Base-by-base conservation (phyloP, 495 filamentous ascomycete species). In the Tetracladium setigerum region DNA sequence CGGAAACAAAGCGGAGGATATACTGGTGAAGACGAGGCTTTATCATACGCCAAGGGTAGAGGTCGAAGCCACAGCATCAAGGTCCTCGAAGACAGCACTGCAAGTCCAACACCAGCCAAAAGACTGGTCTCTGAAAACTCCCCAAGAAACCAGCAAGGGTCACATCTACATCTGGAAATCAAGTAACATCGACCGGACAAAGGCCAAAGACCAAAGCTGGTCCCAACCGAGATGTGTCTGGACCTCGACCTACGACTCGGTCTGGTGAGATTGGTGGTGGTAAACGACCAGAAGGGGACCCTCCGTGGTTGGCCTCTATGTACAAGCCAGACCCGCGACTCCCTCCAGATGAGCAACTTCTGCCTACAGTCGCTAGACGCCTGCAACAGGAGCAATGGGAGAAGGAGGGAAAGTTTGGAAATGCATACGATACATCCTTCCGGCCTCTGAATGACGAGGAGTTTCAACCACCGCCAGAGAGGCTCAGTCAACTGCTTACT, bases 301-400 rank as follows among this genome's bases (percentile, higher is more conserved):
- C 92, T 7, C 94, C 94, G 32, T 97, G 94, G 92, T 78, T 96
- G 64, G 81, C 89, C 14, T 83, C 83, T 0, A 92, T 94, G 70
- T 98, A 95, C 63, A 94, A 92, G 57, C 94, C 92, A 2, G 92
- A 98, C 62, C 92, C 92, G 32, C 82, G 89, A 33, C 75, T 98
- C 12, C 92, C 92, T 33, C 92, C 88, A 11, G 92, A 98, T 47
- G 86, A 97, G 63, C 92, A 98, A 61, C 78, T 98, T 43, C 77
- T 98, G 14, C 92, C 92, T 2, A 98, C 92, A 0, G 87, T 95
- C 49, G 92, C 92, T 34, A 92, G 83, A 57, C 78, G 85, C 51
- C 74, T 97, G 66, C 84, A 89, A 60, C 92, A 96, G 70, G 87
- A 96, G 62, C 87, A 92, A 60, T 95, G 87, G 89, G 89, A 89